Evolutionary conservation across 176 grass and related monocot species (phyloP).

Genomic region (Pontederia paniculata): DNA sequence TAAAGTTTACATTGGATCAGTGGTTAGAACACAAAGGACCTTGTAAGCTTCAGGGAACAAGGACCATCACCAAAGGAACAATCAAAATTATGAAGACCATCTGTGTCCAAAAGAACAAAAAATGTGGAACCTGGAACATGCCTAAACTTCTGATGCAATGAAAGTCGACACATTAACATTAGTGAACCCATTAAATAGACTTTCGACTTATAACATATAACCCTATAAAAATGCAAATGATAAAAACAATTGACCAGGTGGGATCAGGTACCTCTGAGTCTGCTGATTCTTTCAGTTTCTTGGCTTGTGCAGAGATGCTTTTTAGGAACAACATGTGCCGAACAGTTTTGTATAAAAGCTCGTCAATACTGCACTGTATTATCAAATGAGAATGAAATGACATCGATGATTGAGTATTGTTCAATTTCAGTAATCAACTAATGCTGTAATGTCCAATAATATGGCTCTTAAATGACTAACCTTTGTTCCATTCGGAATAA

Average conservation of each 20-base stretch:
- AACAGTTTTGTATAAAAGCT: conserved; percentile 47
- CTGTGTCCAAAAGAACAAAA: too few relatives aligned
- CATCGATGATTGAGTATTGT: background rate
- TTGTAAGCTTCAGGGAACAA: too few relatives aligned
- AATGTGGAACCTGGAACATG: too few relatives aligned
- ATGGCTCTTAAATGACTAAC: conserved; percentile 13
- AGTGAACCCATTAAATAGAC: too few relatives aligned
- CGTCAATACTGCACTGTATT: conserved; percentile 62
- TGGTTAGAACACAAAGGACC: too few relatives aligned
- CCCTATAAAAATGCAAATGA: background rate
- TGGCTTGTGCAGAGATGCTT: conserved; percentile 39
- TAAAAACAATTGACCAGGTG: background rate
- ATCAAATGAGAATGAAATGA: conserved; percentile 24
- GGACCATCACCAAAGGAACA: too few relatives aligned
- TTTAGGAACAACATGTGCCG: conserved; percentile 55
- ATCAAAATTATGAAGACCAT: too few relatives aligned
- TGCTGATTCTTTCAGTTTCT: conserved; percentile 34
- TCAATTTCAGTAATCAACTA: background rate
- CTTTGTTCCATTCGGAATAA: conserved; percentile 64
- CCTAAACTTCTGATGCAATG: too few relatives aligned
- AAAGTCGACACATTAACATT: too few relatives aligned
- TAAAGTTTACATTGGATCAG: too few relatives aligned
- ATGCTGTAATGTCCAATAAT: background rate
- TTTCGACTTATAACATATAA: background rate
- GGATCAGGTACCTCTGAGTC: conserved; percentile 2